Evolutionary conservation across 306 rosid species (phyloP).

Genomic region (Gillenia trifoliata): DNA sequence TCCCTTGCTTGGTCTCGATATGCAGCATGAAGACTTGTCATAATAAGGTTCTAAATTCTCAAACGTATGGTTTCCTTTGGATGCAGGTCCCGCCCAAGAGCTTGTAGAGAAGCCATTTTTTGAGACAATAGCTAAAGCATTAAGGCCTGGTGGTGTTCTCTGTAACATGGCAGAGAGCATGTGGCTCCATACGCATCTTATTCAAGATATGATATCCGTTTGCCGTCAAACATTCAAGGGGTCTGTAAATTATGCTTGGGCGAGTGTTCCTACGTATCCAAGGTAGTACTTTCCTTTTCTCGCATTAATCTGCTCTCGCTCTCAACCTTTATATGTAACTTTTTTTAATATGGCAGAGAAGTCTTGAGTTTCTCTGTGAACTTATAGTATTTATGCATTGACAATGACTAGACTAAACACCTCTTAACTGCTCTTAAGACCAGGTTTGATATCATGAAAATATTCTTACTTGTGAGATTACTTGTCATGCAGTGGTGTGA

Average conservation of each 20-base stretch:
- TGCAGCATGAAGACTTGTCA: neutral
- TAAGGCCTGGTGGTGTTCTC: constrained; percentile 91
- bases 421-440: neutral
- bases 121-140: constrained; percentile 79
- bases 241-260: constrained; percentile 88
- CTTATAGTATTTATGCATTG: neutral
- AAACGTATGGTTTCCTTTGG: constrained; percentile 13
- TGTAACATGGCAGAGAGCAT: constrained; percentile 99
- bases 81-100: constrained; percentile 95
- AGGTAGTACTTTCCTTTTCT: constrained; percentile 42
- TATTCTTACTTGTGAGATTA: neutral
- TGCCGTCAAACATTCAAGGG: constrained; percentile 79
- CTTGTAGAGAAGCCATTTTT: constrained; percentile 97
- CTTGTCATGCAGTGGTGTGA: constrained; percentile 67
- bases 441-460: neutral
- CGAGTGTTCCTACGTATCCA: constrained; percentile 96
- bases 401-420: no score
- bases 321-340: neutral
- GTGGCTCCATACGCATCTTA: constrained; percentile 99
- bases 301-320: neutral
- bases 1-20: neutral
- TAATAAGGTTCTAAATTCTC: constrained; percentile 2
- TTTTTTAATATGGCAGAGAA: neutral
- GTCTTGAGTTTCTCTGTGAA: neutral
- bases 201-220: constrained; percentile 70